Conservation (phyloP, 139 green algal genomes). For the Cymbomonas tetramitiformis region DNA sequence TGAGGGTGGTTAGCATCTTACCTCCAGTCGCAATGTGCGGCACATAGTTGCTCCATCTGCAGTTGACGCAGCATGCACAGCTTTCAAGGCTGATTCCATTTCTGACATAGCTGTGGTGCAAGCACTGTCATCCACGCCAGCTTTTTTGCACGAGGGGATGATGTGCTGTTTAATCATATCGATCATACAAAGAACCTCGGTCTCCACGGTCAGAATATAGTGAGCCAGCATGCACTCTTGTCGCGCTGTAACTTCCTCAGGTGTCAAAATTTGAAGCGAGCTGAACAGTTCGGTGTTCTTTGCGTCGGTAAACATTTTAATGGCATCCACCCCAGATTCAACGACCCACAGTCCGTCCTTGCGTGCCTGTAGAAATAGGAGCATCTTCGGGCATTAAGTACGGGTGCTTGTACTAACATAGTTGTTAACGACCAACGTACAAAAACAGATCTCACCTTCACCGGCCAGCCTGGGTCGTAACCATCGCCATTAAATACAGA, state of each 20-base stretch:
- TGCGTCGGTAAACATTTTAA: slow-evolving; percentile 1
- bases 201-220: slow-evolving; percentile 19
- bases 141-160: slow-evolving; percentile 11
- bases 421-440: no score
- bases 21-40: no score
- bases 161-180: slow-evolving; percentile 26
- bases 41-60: no score
- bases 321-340: slow-evolving; percentile 18
- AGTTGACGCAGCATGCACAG: no score
- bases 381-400: no score
- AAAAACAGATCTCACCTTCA: no score
- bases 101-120: no score
- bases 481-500: slow-evolving; percentile 26
- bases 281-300: slow-evolving; percentile 21
- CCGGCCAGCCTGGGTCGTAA: slow-evolving; percentile 23
- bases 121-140: no score
- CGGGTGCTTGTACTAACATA: no score
- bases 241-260: slow-evolving; percentile 6
- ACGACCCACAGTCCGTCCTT: slow-evolving; percentile 12
- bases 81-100: no score
- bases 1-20: no score
- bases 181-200: slow-evolving; percentile 16
- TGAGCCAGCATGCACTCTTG: neutral
- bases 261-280: slow-evolving; percentile 10
- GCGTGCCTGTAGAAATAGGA: no score